phyloP scores from a whole-genome alignment of 1,284 basidiomycete species.

The Microstroma glucosiphilum region DNA sequence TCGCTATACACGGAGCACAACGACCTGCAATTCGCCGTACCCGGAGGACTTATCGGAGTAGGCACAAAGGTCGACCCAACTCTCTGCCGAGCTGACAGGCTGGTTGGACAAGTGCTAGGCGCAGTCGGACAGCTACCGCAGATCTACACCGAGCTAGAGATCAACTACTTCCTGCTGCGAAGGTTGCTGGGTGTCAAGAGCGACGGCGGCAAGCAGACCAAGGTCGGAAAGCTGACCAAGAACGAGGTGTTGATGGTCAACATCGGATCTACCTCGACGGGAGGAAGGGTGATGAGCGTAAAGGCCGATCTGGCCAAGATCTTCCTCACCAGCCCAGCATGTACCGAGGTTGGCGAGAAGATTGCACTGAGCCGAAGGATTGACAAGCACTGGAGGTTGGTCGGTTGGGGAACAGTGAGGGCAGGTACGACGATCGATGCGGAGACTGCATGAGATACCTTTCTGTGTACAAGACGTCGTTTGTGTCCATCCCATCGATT shows the following conservation, averaged over 20 bases:
- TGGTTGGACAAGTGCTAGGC: constrained; percentile 92
- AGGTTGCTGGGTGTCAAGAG: constrained; percentile 94
- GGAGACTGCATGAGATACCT: constrained; percentile 15
- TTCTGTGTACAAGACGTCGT: too few relatives aligned
- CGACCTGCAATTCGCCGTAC: constrained; percentile 86
- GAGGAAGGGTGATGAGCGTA: constrained; percentile 44
- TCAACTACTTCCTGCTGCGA: constrained; percentile 61
- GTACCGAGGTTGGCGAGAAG: constrained; percentile 50
- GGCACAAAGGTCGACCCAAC: constrained; percentile 95
- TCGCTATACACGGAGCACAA: constrained; percentile 92
- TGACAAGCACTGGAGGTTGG: constrained; percentile 86
- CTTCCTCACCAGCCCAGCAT: constrained; percentile 47
- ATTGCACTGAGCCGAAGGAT: constrained; percentile 47
- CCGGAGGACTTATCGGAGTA: constrained; percentile 95
- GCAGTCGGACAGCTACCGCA: constrained; percentile 86
- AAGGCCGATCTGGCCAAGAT: constrained; percentile 50
- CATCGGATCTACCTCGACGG: constrained; percentile 51
- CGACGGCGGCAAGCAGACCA: constrained; percentile 97
- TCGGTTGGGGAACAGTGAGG: constrained; percentile 53
- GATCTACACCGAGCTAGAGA: constrained; percentile 86
- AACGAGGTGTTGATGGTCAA: constrained; percentile 71
- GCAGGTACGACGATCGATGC: constrained; percentile 44
- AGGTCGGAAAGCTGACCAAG: constrained; percentile 78
- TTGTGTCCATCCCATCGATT: too few relatives aligned
- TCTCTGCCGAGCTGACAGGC: constrained; percentile 88